Evolutionary conservation across 495 filamentous ascomycete species (phyloP), one percentile per base, ranked within the genome.

Genomic region (Penicillium ucsense): DNA sequence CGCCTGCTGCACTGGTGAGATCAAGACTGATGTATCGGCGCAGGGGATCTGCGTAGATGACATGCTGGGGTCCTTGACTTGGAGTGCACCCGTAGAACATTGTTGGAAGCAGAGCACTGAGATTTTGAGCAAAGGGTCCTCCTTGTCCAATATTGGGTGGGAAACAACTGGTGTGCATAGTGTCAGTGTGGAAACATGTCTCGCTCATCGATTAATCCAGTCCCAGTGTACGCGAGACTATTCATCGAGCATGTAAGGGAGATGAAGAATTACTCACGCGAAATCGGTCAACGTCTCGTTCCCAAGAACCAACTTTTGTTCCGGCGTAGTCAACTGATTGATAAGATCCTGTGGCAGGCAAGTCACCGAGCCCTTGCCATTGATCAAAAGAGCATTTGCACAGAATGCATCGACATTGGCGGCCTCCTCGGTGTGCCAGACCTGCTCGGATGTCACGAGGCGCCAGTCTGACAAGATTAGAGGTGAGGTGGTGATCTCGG

Each of bases 401-500:
- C 74, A 73, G 32, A 34, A 52, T 42, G 63, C 33, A 46, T 77
- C 72, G 12, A 72, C 50, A 3, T 68, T 61, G 12, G 71, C 67
- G 9, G 56, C 60, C 8, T 62, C 44, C 49, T 75, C 62, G 2
- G 54, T 62, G 8, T 50, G 35, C 65, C 62, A 71, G 11, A 72
- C 54, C 43, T 79, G 63, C 20, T 68, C 54, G 0, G 77, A 77
- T 0, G 72, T 77, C 34, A 72, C 60, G 38, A 75, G 65, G 27
- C 66, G 70, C 73, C 74, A 80, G 47, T 83, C 80, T 3, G 76
- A 74, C 5, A 82, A 46, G 36, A 82, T 30, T 2, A 82, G 48
- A 0, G 72, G 73, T 9, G 62, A 48, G 4, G 72, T 67, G 28
- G 67, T 59, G 0, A 48, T 41, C 43, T 73, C 76, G 5, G 78